Evolutionary conservation across 208 protist species (phyloP).

Genomic region (Acanthamoeba lenticulata): DNA sequence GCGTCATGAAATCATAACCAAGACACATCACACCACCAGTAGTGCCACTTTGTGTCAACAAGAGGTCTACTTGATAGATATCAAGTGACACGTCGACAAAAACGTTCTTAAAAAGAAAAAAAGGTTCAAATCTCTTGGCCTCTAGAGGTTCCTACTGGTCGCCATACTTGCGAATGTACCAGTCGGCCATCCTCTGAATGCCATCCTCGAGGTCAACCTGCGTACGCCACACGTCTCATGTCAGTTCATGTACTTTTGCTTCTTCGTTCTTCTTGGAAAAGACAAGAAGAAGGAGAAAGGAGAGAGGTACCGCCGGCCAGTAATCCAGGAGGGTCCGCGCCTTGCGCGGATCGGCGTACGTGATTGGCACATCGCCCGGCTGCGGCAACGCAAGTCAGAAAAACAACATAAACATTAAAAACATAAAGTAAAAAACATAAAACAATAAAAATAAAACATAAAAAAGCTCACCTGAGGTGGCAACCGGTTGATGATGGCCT

Average conservation of each 20-base stretch:
- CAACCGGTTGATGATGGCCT: background rate
- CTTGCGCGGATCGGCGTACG: constrained; percentile 58
- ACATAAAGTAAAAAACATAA: too few relatives aligned
- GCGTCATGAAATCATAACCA: too few relatives aligned
- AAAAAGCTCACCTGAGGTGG: constrained; percentile 1
- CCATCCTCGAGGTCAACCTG: constrained; percentile 46
- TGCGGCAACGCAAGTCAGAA: background rate
- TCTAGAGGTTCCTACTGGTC: background rate
- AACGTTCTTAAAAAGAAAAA: background rate
- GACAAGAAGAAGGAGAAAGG: background rate
- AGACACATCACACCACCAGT: too few relatives aligned
- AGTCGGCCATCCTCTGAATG: constrained; percentile 2
- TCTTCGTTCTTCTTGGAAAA: too few relatives aligned
- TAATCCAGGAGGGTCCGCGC: constrained; percentile 30
- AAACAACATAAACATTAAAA: background rate
- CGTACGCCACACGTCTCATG: background rate
- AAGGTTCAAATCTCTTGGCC: background rate
- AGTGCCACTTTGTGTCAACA: too few relatives aligned
- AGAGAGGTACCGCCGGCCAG: background rate
- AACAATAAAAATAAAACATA: background rate
- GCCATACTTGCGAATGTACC: constrained; percentile 46
- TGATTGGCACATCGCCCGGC: constrained; percentile 65
- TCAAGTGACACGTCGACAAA: background rate
- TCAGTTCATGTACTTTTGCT: too few relatives aligned
- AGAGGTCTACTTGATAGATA: too few relatives aligned